Conservation (phyloP, 1,139 yeast genomes). For the Magnusiomyces suaveolens region DNA sequence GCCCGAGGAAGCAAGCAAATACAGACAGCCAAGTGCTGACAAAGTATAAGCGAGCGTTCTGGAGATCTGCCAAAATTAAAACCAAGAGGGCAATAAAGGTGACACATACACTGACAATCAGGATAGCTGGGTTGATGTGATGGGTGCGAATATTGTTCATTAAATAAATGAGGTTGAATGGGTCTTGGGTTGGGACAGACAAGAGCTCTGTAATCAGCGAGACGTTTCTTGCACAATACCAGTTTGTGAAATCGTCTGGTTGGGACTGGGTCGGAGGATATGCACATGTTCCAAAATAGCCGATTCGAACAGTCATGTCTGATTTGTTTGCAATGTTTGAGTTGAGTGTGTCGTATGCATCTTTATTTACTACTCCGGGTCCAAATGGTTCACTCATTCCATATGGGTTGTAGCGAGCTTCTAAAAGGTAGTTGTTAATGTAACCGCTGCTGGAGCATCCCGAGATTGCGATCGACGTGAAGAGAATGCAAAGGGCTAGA, state of each 20-base stretch:
- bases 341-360: slow-evolving; percentile 16
- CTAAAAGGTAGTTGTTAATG: slow-evolving; percentile 20
- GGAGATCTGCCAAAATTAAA: slow-evolving; percentile 6
- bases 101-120: slow-evolving; percentile 8
- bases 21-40: slow-evolving; percentile 18
- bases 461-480: slow-evolving; percentile 20
- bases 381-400: slow-evolving; percentile 14
- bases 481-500: slow-evolving; percentile 18
- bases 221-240: slow-evolving; percentile 23
- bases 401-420: slow-evolving; percentile 19
- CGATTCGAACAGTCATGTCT: slow-evolving; percentile 20
- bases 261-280: slow-evolving; percentile 12
- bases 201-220: slow-evolving; percentile 10
- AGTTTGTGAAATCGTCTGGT: slow-evolving; percentile 14
- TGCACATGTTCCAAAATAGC: slow-evolving; percentile 26
- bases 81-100: slow-evolving; percentile 11
- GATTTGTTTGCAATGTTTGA: slow-evolving; percentile 13
- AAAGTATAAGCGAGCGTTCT: slow-evolving; percentile 7
- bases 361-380: slow-evolving; percentile 19
- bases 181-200: slow-evolving; percentile 19
- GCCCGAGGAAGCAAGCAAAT: slow-evolving; percentile 17
- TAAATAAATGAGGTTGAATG: slow-evolving; percentile 21
- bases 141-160: slow-evolving; percentile 11
- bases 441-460: slow-evolving; percentile 21
- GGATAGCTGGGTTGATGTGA: slow-evolving; percentile 8